Conservation (phyloP, 108 stramenopile genomes). For the Skeletonema potamos region DNA sequence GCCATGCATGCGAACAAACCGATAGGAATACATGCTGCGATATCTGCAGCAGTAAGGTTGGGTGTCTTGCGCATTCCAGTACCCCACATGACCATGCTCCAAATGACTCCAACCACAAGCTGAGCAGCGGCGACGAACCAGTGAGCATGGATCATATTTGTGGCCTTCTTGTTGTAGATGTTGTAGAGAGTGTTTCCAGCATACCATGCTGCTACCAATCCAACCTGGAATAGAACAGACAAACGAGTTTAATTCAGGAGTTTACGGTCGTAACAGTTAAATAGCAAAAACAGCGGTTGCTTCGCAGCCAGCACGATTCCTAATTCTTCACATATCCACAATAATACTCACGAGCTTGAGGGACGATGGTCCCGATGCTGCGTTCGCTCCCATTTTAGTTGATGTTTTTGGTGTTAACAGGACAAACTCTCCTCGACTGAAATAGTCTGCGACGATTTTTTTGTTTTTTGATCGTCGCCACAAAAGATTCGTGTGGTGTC, state of each 20-base stretch:
- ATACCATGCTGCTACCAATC: slow-evolving; percentile 81
- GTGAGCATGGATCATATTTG: slow-evolving; percentile 86
- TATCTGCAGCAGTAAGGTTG: slow-evolving; percentile 70
- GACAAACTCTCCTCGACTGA: too few relatives aligned
- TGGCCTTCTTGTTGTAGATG: slow-evolving; percentile 87
- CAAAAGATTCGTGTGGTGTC: not conserved
- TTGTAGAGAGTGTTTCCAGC: slow-evolving; percentile 90
- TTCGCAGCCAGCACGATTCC: not conserved
- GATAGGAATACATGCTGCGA: slow-evolving; percentile 78
- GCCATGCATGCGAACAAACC: slow-evolving; percentile 76
- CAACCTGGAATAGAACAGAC: slow-evolving; percentile 36
- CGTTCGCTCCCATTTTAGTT: not conserved
- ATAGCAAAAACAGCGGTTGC: not conserved
- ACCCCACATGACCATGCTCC: slow-evolving; percentile 73
- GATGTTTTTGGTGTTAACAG: not conserved
- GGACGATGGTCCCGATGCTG: slow-evolving; percentile 6
- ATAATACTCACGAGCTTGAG: slow-evolving; percentile 9
- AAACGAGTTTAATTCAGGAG: not conserved
- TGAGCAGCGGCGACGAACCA: slow-evolving; percentile 87
- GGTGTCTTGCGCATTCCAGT: slow-evolving; percentile 79
- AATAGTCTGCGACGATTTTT: too few relatives aligned
- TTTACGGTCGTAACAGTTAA: not conserved
- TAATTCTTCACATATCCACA: not conserved
- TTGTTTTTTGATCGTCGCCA: not conserved
- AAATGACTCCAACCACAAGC: slow-evolving; percentile 73